Conservation (phyloP, 768 basidiomycete genomes). For the Lactifluus subvellereus region DNA sequence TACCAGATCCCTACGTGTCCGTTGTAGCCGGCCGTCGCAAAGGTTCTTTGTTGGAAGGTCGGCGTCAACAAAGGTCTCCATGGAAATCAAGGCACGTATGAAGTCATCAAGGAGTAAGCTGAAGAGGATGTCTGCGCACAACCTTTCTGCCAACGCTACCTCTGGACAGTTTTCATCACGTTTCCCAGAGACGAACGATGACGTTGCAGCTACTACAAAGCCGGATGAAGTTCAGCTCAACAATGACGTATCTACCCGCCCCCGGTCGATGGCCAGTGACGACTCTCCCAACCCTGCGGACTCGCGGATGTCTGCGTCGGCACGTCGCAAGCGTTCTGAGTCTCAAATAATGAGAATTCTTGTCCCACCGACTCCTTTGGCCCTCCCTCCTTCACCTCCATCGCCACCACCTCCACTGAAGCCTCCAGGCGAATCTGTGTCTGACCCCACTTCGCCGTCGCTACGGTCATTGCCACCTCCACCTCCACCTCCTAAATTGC, state of each 20-base stretch:
- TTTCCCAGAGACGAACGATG: not conserved
- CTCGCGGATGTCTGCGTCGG: not conserved
- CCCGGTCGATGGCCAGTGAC: not conserved
- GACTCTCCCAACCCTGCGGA: not conserved
- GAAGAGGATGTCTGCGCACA: not conserved
- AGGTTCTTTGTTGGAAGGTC: constrained; percentile 6
- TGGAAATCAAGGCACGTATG: not conserved
- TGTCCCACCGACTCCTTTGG: not conserved
- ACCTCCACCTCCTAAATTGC: constrained; percentile 8
- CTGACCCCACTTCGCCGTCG: not conserved
- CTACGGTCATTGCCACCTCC: not conserved
- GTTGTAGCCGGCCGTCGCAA: not conserved
- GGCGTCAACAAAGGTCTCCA: not conserved
- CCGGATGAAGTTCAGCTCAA: not conserved
- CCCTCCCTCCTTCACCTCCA: not conserved
- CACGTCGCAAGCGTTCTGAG: not conserved
- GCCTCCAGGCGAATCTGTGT: not conserved
- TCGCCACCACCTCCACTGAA: not conserved
- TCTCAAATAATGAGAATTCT: not conserved
- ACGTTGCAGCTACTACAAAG: not conserved
- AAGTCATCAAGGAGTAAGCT: constrained; percentile 4
- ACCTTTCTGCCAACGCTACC: not conserved
- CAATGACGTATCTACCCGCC: not conserved
- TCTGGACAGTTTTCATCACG: not conserved
- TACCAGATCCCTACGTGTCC: not conserved